Base-by-base conservation (phyloP, 768 basidiomycete genomes). In the Leccinum subgranulosum region DNA sequence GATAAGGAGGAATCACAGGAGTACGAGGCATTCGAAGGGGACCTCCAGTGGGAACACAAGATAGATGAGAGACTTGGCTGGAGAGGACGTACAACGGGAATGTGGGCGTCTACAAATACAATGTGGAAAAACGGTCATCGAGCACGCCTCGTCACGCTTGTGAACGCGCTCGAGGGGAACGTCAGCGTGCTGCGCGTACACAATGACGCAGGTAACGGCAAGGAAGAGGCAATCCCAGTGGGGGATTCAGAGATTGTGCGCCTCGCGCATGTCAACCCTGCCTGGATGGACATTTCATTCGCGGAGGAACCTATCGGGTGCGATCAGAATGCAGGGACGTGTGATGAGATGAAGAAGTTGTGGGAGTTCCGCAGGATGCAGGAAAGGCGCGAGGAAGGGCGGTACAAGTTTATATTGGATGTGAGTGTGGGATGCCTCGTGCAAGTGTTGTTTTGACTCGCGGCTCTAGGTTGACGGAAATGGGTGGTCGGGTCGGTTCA, bases 31-130 rank as follows among this genome's bases (percentile, higher is more conserved):
- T 67, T 55, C 17, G 75, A 84, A 61, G 68, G 62, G 3, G 84
- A 90, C 68, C 80, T 85, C 9, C 77, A 76, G 0, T 93, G 86
- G 82, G 81, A 84, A 15, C 76, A 80, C 31, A 91, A 87, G 73
- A 28, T 72, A 1, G 81, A 87, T 66, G 82, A 86, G 58, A 74
- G 81, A 4, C 61, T 90, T 17, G 75, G 84, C 41, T 92, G 90
- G 90, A 77, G 90, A 41, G 90, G 90, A 3, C 82, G 82, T 43
- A 88, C 83, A 47, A 90, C 90, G 0, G 90, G 90, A 10, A 86
- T 84, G 19, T 73, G 62, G 52, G 77, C 81, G 34, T 64, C 71
- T 14, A 54, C 65, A 2, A 54, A 61, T 1, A 72, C 77, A 8
- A 72, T 73, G 6, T 87, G 86, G 87, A 53, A 68, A 60, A 64